Evolutionary conservation across 768 basidiomycete species (phyloP).

Genomic region (Punctularia strigosozonata): DNA sequence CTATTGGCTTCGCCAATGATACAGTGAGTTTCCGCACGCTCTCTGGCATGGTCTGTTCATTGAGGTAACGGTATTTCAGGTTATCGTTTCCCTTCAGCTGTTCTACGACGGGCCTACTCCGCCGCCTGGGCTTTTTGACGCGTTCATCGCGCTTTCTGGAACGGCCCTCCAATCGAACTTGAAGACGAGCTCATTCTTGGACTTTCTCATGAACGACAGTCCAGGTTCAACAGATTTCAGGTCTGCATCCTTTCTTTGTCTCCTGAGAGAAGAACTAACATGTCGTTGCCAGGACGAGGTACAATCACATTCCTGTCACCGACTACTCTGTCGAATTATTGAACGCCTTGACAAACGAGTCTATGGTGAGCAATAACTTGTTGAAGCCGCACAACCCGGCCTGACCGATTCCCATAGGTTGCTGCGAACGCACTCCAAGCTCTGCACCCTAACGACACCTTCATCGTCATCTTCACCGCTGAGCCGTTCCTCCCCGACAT

Average conservation of each 20-base stretch:
- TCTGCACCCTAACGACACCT: no score
- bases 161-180: not conserved
- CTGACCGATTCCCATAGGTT: no score
- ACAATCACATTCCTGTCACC: conserved; percentile 2
- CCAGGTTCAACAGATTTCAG: no score
- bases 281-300: no score
- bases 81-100: not conserved
- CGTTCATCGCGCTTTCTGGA: conserved; percentile 4
- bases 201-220: no score
- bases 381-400: not conserved
- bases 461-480: not conserved
- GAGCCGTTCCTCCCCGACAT: not conserved
- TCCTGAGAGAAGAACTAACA: no score
- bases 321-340: not conserved
- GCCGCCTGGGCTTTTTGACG: conserved; percentile 6
- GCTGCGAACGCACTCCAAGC: no score
- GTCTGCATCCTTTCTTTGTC: no score
- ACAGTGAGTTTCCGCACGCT: not conserved
- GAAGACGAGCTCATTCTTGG: not conserved
- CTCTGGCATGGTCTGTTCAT: not conserved
- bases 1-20: not conserved
- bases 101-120: conserved; percentile 8
- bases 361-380: not conserved
- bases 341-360: conserved; percentile 2
- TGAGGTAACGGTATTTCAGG: not conserved